Evolutionary conservation across 2,329 filamentous ascomycete genomes (phyloP).

Genomic region (Phyllosticta citrichinensis): DNA sequence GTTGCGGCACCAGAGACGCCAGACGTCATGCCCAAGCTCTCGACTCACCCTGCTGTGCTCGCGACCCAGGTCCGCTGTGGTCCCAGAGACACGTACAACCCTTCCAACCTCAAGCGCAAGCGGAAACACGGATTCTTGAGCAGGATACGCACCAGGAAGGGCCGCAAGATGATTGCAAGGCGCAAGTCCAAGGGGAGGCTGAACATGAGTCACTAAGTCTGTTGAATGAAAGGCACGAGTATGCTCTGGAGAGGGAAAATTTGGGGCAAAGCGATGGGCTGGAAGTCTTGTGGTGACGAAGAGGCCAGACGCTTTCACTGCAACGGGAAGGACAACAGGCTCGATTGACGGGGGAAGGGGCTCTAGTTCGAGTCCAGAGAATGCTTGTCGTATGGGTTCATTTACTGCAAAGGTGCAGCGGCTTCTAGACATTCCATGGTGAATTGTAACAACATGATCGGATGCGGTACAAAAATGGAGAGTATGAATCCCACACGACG

Average conservation of each 20-base stretch:
- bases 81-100: conserved; percentile 48
- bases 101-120: conserved; percentile 51
- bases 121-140: conserved; percentile 51
- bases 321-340: background rate
- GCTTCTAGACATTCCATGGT: background rate
- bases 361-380: background rate
- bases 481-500: background rate
- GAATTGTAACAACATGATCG: background rate
- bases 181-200: conserved; percentile 43
- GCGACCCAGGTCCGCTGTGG: conserved; percentile 35
- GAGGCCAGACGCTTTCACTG: background rate
- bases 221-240: background rate
- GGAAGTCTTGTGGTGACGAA: background rate
- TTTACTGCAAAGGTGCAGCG: background rate
- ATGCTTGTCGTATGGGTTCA: background rate
- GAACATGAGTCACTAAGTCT: conserved; percentile 5
- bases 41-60: conserved; percentile 26
- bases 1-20: conserved; percentile 13
- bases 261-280: background rate
- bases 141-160: conserved; percentile 42
- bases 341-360: background rate
- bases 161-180: conserved; percentile 44
- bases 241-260: background rate
- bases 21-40: conserved; percentile 26
- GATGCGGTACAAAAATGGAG: background rate